phyloP scores from a whole-genome alignment of 2,329 filamentous ascomycete genomes.

The Botryotinia globosa region DNA sequence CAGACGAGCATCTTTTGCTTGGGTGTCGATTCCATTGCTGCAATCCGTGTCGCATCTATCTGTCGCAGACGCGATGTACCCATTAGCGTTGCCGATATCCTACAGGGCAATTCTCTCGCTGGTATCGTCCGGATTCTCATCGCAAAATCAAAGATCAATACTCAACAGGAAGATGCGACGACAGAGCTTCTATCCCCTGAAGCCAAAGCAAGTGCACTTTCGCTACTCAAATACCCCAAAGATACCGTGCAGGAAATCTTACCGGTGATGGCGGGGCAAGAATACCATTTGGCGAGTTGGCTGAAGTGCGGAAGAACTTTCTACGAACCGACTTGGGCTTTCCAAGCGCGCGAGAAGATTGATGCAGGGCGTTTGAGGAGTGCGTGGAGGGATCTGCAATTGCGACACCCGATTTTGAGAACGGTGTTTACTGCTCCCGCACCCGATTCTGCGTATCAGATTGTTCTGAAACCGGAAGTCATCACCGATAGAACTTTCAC shows the following conservation, averaged over 20 bases:
- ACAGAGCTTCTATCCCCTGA: not conserved
- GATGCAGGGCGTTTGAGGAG: not conserved
- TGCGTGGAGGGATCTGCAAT: not conserved
- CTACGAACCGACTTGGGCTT: conserved; percentile 14
- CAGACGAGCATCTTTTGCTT: not conserved
- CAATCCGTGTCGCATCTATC: conserved; percentile 11
- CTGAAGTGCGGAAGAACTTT: conserved; percentile 6
- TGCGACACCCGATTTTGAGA: not conserved
- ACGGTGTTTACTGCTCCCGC: conserved; percentile 1
- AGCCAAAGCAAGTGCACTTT: not conserved
- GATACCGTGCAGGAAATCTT: not conserved
- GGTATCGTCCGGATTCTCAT: not conserved
- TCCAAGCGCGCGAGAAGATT: not conserved
- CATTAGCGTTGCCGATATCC: conserved; percentile 8
- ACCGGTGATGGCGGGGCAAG: conserved; percentile 4
- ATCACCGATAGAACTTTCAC: conserved; percentile 2
- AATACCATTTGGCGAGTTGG: conserved; percentile 14
- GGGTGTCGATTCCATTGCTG: not conserved
- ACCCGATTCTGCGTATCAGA: not conserved
- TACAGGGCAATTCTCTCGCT: conserved; percentile 12
- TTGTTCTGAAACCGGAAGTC: not conserved
- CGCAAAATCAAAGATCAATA: not conserved
- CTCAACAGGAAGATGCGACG: not conserved
- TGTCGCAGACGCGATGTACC: conserved; percentile 2
- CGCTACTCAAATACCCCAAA: not conserved